Conservation (phyloP, 345 rosid genomes). For the Corymbia maculata region DNA sequence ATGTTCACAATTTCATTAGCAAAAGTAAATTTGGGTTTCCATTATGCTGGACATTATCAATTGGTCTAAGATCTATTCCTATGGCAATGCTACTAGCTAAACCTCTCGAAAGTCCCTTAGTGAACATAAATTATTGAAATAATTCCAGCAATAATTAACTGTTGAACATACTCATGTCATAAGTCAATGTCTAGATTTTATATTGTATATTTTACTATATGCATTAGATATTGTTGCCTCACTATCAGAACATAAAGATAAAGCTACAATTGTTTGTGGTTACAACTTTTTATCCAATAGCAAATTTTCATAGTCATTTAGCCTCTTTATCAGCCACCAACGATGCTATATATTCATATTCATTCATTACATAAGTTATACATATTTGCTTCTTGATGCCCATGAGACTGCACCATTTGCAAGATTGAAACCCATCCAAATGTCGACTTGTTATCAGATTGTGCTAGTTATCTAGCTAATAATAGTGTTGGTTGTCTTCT, state of each 20-base stretch:
- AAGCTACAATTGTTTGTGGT: background rate
- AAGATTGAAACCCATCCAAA: background rate
- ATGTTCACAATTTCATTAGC: background rate
- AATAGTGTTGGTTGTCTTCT: background rate
- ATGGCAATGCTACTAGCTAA: background rate
- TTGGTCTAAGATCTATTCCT: background rate
- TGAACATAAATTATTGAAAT: background rate
- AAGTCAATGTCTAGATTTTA: background rate
- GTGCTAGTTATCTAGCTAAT: background rate
- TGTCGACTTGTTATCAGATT: background rate
- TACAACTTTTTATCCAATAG: background rate
- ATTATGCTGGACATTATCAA: background rate
- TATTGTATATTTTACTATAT: too few relatives aligned
- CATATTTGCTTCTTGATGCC: background rate
- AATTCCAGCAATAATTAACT: too few relatives aligned
- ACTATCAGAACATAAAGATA: fast-evolving
- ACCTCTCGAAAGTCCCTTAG: background rate
- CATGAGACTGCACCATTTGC: background rate
- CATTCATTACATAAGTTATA: background rate
- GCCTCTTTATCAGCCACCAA: fast-evolving
- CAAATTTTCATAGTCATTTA: background rate
- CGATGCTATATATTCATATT: background rate
- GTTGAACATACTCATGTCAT: background rate
- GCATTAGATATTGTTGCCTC: background rate
- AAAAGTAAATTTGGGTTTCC: background rate